Base-by-base conservation (phyloP, 352 stramenopile genomes). In the Phytophthora agathidicida region DNA sequence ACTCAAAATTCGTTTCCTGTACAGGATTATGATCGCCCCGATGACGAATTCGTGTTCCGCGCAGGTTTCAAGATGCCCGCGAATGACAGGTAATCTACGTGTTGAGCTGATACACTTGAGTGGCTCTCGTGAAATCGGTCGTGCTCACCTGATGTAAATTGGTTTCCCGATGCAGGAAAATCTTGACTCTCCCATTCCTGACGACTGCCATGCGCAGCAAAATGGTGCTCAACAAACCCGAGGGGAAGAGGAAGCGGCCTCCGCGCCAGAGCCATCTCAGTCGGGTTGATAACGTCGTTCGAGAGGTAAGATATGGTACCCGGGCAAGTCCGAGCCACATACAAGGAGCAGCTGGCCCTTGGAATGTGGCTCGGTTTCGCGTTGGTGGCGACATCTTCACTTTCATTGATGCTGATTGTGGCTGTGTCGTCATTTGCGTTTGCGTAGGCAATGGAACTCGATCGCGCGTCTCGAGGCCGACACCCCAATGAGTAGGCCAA, bases 61-160 rank as follows among this genome's bases (percentile, higher is more conserved):
- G 85, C 75, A 16, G 83, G 83, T n/a, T 94, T 93, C 54, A 84
- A 86, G 50, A 94, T 93, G 83, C 83, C 86, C 26, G 81, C 80
- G 5, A 85, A 78, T 49, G 83, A 94, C 46, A 71, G 77, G 85
- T 91, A n/a, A n/a, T n/a, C n/a, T n/a, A 67, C 41, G 46, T 43
- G n/a, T 17, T 32, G 5, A 37, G 33, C 11, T 52, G 27, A 57
- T 39, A 42, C 7, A 14, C 5, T 31, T 31, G 30, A 17, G 27
- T 36, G 24, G 13, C 28, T 41, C 14, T 7, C 32, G 27, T 45
- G 7, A 37, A 19, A 33, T 17, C 13, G 31, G 50, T 52, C 38
- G 58, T 61, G 20, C 50, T 56, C 19, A 66, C 33, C 26, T 44
- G 36, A 5, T 58, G 22, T 46, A 10, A 61, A 35, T 36, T 48